Percentiles rank a stretch among this genome's conserved stretches.
Conservation (phyloP, 805 yeast genomes). For the Kregervanrija pseudodelftensis region DNA sequence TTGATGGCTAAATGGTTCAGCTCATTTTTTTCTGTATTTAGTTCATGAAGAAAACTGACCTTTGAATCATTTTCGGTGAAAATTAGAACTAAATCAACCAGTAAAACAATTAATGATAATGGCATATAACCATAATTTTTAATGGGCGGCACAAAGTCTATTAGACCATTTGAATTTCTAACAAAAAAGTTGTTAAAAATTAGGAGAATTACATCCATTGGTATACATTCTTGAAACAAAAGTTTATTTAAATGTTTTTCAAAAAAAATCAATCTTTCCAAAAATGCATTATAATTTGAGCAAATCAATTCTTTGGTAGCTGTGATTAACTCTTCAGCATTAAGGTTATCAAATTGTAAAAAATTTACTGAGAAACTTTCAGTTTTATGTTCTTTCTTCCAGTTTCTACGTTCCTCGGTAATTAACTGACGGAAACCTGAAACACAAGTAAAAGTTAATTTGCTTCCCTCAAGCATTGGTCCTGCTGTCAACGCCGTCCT, state of each 20-base stretch:
- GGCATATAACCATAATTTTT: constrained; percentile 1
- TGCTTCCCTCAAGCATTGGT: not conserved
- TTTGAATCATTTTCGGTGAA: not conserved
- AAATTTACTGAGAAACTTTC: not conserved
- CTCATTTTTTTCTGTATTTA: not conserved
- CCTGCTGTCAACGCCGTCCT: not conserved
- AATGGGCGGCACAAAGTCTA: constrained; percentile 1
- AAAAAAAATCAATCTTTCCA: constrained; percentile 9
- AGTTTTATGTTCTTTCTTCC: constrained; percentile 1
- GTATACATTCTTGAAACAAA: constrained; percentile 4
- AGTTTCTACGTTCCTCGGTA: not conserved
- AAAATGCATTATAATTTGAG: constrained; percentile 5
- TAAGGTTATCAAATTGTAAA: not conserved
- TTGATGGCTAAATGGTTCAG: constrained; percentile 5
- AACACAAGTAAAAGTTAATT: not conserved
- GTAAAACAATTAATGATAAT: not conserved
- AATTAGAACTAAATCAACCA: not conserved
- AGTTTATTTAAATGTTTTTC: constrained; percentile 4
- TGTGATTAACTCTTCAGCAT: not conserved
- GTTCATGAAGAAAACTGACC: no score
- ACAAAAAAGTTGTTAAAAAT: not conserved
- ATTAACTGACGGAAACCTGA: not conserved
- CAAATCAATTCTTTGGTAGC: constrained; percentile 1
- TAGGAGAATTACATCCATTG: constrained; percentile 1
- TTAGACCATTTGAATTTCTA: not conserved